Conservation (phyloP, 1,284 basidiomycete species). For the Ganoderma leucocontextum region DNA sequence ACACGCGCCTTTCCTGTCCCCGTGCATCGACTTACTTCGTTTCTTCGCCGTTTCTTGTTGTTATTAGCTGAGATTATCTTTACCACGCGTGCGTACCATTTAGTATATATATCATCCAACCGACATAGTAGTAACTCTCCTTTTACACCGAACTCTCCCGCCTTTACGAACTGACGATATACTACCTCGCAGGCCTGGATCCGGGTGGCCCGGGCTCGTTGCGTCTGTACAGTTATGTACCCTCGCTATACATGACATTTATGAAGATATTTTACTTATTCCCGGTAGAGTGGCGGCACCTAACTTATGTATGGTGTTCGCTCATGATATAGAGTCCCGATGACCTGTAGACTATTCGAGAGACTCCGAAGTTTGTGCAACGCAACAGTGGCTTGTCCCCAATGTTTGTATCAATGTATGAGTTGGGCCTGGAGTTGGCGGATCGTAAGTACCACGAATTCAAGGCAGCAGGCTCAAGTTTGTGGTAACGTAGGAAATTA, state of each 20-base stretch:
- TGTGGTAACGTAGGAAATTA: too few relatives aligned
- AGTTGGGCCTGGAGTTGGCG: too few relatives aligned
- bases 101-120: background rate
- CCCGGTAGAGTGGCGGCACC: constrained; percentile 17
- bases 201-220: constrained; percentile 19
- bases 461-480: too few relatives aligned
- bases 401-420: too few relatives aligned
- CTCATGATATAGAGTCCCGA: background rate
- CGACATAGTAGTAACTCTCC: constrained; percentile 25
- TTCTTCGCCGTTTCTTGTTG: constrained; percentile 15
- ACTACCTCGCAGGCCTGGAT: constrained; percentile 28
- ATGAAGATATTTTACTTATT: constrained; percentile 33
- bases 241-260: constrained; percentile 30
- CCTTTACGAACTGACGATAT: constrained; percentile 38
- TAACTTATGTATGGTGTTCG: background rate
- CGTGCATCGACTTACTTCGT: constrained; percentile 3
- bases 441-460: too few relatives aligned
- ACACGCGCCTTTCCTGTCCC: background rate
- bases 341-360: background rate
- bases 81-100: constrained; percentile 1
- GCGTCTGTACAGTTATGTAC: constrained; percentile 33
- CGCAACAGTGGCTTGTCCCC: too few relatives aligned
- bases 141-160: constrained; percentile 14
- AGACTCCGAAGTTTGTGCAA: too few relatives aligned
- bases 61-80: constrained; percentile 24